phyloP scores from a whole-genome alignment of 2,329 filamentous ascomycete species.

The Sarocladium brachiariae region DNA sequence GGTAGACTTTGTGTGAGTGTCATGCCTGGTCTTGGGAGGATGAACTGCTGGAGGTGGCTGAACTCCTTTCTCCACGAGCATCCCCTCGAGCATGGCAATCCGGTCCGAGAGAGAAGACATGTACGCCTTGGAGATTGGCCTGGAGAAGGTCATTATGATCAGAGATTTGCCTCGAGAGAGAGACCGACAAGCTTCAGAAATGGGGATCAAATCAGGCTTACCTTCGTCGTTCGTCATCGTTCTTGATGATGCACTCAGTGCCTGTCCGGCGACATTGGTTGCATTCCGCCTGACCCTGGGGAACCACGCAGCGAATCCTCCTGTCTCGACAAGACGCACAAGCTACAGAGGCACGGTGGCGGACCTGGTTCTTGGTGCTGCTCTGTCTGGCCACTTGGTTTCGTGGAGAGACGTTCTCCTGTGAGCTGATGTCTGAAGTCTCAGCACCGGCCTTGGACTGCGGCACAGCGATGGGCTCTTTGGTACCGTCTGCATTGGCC shows the following conservation, averaged over 20 bases:
- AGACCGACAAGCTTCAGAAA: not conserved
- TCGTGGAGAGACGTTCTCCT: constrained; percentile 29
- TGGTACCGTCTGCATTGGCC: not conserved
- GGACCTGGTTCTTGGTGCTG: constrained; percentile 27
- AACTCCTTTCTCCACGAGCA: constrained; percentile 43
- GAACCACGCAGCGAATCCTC: constrained; percentile 44
- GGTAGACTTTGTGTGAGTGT: constrained; percentile 18
- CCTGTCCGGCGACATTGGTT: constrained; percentile 45
- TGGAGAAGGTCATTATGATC: constrained; percentile 19
- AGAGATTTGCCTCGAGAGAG: constrained; percentile 12
- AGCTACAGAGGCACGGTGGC: constrained; percentile 45
- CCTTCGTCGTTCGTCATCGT: constrained; percentile 50
- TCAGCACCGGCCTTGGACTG: constrained; percentile 9
- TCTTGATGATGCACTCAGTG: constrained; percentile 47
- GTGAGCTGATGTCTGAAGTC: constrained; percentile 20
- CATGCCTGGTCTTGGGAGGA: constrained; percentile 44
- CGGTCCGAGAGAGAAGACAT: constrained; percentile 50
- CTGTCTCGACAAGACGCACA: constrained; percentile 46
- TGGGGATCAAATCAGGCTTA: constrained; percentile 20
- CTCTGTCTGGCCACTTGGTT: constrained; percentile 7
- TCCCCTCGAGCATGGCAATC: constrained; percentile 42
- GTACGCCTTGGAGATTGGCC: constrained; percentile 51
- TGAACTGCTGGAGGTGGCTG: constrained; percentile 43
- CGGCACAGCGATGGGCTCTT: constrained; percentile 5
- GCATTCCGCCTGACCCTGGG: constrained; percentile 42